phyloP scores from a whole-genome alignment of 192 early-diverging fungal genomes.

The Spizellomyces sp. region DNA sequence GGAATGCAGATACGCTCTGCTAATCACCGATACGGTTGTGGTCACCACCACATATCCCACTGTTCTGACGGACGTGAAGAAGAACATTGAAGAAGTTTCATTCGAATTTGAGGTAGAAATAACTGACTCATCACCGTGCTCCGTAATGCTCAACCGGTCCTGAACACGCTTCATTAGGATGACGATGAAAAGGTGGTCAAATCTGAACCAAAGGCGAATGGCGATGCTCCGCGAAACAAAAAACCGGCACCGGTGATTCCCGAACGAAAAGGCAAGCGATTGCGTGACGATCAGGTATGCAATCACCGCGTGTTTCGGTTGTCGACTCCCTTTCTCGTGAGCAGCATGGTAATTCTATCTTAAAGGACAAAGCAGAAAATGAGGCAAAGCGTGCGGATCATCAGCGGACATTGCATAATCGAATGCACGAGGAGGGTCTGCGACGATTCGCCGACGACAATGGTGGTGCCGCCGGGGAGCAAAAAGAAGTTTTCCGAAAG shows the following conservation, averaged over 20 bases:
- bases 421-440: constrained; percentile 79
- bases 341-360: too few species aligned
- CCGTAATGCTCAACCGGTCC: too few species aligned
- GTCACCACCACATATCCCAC: constrained; percentile 65
- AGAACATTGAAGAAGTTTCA: constrained; percentile 50
- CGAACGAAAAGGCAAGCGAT: neutral
- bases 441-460: constrained; percentile 69
- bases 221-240: neutral
- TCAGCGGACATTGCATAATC: constrained; percentile 82
- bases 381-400: constrained; percentile 80
- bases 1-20: constrained; percentile 65
- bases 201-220: constrained; percentile 5
- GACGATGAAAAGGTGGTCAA: constrained; percentile 39
- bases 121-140: too few species aligned
- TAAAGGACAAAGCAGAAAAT: constrained; percentile 31
- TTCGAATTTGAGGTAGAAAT: constrained; percentile 40
- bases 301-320: constrained; percentile 26
- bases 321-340: too few species aligned
- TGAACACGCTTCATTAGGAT: constrained; percentile 12
- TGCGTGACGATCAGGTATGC: neutral
- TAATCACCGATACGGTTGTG: constrained; percentile 74
- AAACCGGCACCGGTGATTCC: constrained; percentile 17
- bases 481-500: constrained; percentile 76
- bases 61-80: constrained; percentile 67
- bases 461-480: constrained; percentile 60